Evolutionary conservation across 805 yeast species (phyloP).

Genomic region (Tetrapisispora pingtungensis): DNA sequence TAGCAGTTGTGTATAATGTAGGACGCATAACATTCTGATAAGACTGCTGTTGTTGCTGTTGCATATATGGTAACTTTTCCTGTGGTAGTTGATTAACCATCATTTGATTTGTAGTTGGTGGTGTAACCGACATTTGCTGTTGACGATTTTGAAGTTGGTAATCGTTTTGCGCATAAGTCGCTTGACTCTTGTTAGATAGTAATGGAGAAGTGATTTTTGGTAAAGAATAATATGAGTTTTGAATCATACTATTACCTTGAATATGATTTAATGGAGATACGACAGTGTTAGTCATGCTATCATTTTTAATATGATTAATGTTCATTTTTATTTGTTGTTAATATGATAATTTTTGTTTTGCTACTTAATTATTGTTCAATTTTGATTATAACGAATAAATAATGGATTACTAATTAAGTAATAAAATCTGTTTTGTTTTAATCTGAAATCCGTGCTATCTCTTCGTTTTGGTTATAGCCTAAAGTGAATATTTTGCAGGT

Average conservation of each 20-base stretch:
- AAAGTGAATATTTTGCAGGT: too few species aligned
- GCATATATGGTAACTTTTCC: background rate
- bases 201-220: constrained; percentile 1
- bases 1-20: background rate
- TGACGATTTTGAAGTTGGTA: background rate
- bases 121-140: background rate
- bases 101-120: background rate
- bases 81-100: background rate
- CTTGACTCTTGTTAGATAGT: background rate
- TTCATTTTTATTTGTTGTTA: background rate
- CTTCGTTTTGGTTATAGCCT: too few species aligned
- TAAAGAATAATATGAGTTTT: background rate
- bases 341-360: too few species aligned
- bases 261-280: background rate
- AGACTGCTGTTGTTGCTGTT: background rate
- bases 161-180: background rate
- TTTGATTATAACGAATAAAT: too few species aligned
- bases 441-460: too few species aligned
- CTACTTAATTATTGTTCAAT: too few species aligned
- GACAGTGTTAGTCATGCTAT: background rate
- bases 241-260: background rate
- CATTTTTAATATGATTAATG: constrained; percentile 1
- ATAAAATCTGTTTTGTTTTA: too few species aligned
- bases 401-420: too few species aligned
- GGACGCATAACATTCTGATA: background rate